These are phyloP conservation scores for Tolypocladium tundrense DNA, from an alignment of 2,329 filamentous ascomycete genomes.

Conservation along the genomic window DNA sequence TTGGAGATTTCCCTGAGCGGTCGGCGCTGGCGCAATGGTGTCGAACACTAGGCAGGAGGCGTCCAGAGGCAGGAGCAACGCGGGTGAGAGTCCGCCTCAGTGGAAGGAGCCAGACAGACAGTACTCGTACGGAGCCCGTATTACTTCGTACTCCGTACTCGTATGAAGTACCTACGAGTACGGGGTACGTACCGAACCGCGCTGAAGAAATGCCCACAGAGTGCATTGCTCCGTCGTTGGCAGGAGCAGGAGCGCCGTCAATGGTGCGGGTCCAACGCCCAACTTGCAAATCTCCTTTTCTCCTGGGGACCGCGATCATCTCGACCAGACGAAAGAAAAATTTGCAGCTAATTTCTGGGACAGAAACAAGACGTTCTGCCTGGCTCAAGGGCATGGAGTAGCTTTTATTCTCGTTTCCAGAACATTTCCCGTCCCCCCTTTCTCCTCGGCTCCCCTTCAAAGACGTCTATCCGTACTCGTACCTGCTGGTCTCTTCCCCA, in stretches of 20 bases:
- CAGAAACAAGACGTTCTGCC: neutral
- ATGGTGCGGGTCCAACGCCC: neutral
- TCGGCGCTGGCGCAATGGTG: neutral
- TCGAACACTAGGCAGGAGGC: neutral
- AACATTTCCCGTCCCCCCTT: neutral
- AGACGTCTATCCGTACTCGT: neutral
- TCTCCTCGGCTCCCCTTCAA: neutral
- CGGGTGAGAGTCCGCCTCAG: neutral
- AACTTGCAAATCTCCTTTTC: slow-evolving; percentile 2
- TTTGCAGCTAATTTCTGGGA: slow-evolving; percentile 2
- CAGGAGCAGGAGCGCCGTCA: neutral
- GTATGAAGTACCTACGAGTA: neutral
- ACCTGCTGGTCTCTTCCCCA: neutral
- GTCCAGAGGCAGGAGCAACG: neutral
- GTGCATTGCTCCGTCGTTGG: neutral
- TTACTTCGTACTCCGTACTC: too few relatives aligned
- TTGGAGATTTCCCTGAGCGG: neutral
- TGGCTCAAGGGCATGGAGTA: neutral
- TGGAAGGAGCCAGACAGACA: too few relatives aligned
- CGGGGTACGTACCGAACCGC: neutral
- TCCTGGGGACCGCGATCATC: neutral
- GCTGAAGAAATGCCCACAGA: neutral
- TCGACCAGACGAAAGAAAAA: neutral
- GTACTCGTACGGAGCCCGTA: neutral
- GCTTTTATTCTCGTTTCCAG: neutral